Conservation (phyloP, 768 basidiomycete species). For the Pilatotrama ljubarskyi region DNA sequence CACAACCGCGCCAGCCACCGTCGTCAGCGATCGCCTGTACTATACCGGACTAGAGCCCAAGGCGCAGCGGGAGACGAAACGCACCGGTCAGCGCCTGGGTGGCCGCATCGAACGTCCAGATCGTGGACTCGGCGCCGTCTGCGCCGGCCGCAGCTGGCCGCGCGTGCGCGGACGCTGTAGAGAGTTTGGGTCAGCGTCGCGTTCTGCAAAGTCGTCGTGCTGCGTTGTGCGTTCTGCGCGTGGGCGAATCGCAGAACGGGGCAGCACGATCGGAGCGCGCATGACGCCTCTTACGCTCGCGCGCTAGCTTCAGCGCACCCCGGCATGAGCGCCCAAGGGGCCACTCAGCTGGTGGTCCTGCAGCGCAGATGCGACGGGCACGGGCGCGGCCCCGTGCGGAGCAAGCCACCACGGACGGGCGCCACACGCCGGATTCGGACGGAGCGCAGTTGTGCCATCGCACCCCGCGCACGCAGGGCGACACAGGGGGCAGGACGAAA, state of each 20-base stretch:
- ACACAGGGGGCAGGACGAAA: neutral
- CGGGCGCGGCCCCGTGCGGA: neutral
- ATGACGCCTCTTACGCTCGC: neutral
- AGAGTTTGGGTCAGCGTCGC: constrained; percentile 30
- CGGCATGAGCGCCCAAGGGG: too few relatives aligned
- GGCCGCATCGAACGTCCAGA: constrained; percentile 43
- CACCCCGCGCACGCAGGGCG: neutral
- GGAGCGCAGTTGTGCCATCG: neutral
- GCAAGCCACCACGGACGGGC: neutral
- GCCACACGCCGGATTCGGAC: neutral
- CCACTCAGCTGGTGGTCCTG: too few relatives aligned
- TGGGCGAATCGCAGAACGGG: constrained; percentile 32
- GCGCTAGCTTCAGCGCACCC: neutral
- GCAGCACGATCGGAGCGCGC: neutral
- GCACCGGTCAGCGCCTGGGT: constrained; percentile 44
- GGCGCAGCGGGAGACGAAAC: constrained; percentile 5
- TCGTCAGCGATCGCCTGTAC: neutral
- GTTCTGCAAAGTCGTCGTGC: too few relatives aligned
- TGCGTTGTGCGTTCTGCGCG: neutral
- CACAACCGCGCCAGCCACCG: neutral
- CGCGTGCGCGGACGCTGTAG: constrained; percentile 34
- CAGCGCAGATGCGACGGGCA: neutral
- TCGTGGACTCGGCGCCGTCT: constrained; percentile 46
- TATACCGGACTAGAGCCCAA: neutral
- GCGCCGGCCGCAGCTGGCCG: constrained; percentile 22